Evolutionary conservation across 2,329 filamentous ascomycete genomes (phyloP).

Genomic region (Chlorencoelia australis): DNA sequence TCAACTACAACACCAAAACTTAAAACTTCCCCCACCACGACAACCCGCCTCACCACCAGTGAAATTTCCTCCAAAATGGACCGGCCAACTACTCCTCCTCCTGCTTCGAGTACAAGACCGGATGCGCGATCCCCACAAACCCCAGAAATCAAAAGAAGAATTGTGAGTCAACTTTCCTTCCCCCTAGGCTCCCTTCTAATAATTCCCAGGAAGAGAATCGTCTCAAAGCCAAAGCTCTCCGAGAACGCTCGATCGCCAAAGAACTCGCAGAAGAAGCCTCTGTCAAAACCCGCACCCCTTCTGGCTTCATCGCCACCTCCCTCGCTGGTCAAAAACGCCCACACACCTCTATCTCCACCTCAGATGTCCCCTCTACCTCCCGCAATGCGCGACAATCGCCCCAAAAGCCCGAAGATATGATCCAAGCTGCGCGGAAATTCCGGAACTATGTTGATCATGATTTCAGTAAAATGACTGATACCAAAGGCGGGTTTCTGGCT

Average conservation of each 20-base stretch:
- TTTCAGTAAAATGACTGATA: constrained; percentile 96
- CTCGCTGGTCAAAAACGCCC: constrained; percentile 60
- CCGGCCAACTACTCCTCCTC: constrained; percentile 16
- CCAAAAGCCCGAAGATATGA: constrained; percentile 17
- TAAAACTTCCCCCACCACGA: neutral
- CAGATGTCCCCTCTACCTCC: constrained; percentile 43
- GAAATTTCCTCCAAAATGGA: constrained; percentile 12
- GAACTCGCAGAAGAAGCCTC: constrained; percentile 32
- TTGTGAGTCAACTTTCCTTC: constrained; percentile 34
- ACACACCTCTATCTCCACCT: constrained; percentile 50
- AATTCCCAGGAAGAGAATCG: constrained; percentile 67
- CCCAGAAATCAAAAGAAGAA: constrained; percentile 43
- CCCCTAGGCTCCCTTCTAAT: constrained; percentile 3
- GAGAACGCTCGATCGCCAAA: constrained; percentile 61
- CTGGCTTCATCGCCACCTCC: constrained; percentile 63
- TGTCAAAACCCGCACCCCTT: constrained; percentile 39
- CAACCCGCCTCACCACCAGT: neutral
- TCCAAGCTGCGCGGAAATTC: constrained; percentile 72
- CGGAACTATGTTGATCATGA: constrained; percentile 95
- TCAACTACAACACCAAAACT: neutral
- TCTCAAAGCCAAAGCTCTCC: constrained; percentile 78
- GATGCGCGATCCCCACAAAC: constrained; percentile 37
- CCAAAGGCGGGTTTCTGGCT: constrained; percentile 91
- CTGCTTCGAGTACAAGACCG: neutral
- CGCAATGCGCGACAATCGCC: constrained; percentile 50